Evolutionary conservation across 345 rosid species (phyloP).

Genomic region (Rhizophora apiculata): DNA sequence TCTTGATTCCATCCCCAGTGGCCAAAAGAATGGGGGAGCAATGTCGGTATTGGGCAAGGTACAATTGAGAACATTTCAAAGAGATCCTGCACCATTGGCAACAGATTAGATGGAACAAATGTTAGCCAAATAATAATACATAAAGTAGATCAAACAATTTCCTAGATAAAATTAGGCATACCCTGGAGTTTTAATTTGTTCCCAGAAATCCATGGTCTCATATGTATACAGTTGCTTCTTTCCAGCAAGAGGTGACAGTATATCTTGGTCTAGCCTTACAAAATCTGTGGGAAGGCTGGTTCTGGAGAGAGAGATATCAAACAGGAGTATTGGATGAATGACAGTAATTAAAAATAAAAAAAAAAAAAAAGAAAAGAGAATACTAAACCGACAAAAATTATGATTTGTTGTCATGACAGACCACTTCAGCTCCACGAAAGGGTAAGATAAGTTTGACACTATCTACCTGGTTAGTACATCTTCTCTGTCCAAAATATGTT

Average conservation of each 20-base stretch:
- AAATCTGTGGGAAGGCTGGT: constrained; percentile 55
- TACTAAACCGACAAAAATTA: too few relatives aligned
- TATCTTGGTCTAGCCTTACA: constrained; percentile 90
- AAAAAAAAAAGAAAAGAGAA: neutral
- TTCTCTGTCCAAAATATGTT: too few relatives aligned
- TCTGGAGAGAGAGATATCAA: constrained; percentile 33
- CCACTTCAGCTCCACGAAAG: neutral
- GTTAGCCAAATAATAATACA: neutral
- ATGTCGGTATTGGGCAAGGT: constrained; percentile 57
- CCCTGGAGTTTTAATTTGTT: constrained; percentile 98
- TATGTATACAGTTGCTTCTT: constrained; percentile 78
- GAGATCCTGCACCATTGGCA: constrained; percentile 42
- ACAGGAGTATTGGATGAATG: neutral
- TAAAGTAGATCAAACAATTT: neutral
- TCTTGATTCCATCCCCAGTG: constrained; percentile 48
- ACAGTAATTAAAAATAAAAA: neutral
- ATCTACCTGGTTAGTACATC: too few relatives aligned
- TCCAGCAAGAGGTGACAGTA: constrained; percentile 93
- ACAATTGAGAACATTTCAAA: constrained; percentile 66
- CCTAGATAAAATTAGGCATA: constrained; percentile 15
- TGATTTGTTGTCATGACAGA: neutral
- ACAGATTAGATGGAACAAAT: constrained; percentile 6
- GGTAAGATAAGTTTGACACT: too few relatives aligned
- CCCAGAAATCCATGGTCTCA: constrained; percentile 92
- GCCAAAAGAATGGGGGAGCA: constrained; percentile 60